Evolutionary conservation across 805 yeast genomes (phyloP), one percentile per base, ranked within the genome.

Genomic region (Zygoascus ofunaensis): DNA sequence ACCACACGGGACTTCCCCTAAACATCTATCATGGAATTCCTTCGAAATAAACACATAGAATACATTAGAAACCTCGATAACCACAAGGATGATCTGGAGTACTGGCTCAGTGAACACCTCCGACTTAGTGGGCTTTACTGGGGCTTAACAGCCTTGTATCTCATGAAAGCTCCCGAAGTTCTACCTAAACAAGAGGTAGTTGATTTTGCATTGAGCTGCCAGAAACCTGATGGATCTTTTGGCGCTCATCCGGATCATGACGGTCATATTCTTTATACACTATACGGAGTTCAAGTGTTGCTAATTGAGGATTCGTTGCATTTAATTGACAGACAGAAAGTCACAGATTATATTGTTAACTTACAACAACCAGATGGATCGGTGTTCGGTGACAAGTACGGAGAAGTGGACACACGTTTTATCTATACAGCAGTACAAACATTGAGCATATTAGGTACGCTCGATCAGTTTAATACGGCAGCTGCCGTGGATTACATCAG

Each of bases 351-450:
- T 62, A 61, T 70, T 54, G 49, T 54, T 46, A 57, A 65, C 1
- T 60, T 80, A 34, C 87, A 81, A 55, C 59, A 59, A 1, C 70
- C 72, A 48, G 59, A 55, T 45, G 97, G 98, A 0, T 78, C 89
- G 2, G 84, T 89, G 51, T 80, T 77, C 56, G 99, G 98, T 4
- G 99, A 92, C 59, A 61, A 74, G 39, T 90, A 82, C 60, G 97
- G 97, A 4, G 97, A 90, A 59, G 75, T 87, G 1, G 99, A 92
- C 58, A 83, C 97, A 0, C 70, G 99, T 46, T 92, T 92, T 61
- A 82, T 84, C 0, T 92, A 87, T 57, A 81, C 80, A 7, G 94
- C 90, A 0, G 62, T 87, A 12, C 86, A 83, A 52, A 71, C 84
- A 0, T 67, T 92, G 43, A 74, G 86, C 0, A 70, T 90, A 3